Evolutionary conservation across 2,329 filamentous ascomycete genomes (phyloP).

Genomic region (Penicillium nordicum): DNA sequence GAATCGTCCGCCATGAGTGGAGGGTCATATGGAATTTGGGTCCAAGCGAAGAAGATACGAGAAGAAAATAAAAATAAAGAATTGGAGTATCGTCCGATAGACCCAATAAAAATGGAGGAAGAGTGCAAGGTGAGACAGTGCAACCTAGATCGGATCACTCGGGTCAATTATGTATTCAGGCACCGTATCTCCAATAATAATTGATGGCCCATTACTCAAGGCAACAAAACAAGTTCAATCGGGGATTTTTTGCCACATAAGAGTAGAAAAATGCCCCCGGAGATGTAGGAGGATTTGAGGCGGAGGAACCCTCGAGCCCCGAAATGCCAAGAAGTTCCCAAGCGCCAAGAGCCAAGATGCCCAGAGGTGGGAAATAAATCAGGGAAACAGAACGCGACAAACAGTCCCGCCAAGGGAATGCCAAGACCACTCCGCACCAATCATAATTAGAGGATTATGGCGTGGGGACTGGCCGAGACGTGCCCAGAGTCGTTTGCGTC

Average conservation of each 20-base stretch:
- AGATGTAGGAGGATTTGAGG: conserved; percentile 20
- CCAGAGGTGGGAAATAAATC: background rate
- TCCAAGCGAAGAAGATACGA: conserved; percentile 10
- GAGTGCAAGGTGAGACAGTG: background rate
- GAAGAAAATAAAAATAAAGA: conserved; percentile 7
- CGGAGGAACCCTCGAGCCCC: conserved; percentile 16
- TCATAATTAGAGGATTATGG: conserved; percentile 4
- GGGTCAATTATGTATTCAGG: conserved; percentile 5
- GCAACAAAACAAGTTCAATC: background rate
- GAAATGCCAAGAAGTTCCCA: conserved; percentile 18
- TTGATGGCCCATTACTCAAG: background rate
- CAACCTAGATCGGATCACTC: conserved; percentile 9
- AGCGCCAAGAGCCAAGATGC: conserved; percentile 19
- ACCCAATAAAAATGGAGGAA: background rate
- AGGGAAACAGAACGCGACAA: background rate
- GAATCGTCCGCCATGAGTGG: conserved; percentile 23
- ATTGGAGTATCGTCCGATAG: conserved; percentile 10
- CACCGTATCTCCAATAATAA: background rate
- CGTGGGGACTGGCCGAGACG: conserved; percentile 9
- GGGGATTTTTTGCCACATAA: background rate
- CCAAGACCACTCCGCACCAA: conserved; percentile 13
- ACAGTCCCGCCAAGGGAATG: background rate
- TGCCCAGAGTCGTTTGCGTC: conserved; percentile 26
- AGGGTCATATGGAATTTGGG: conserved; percentile 8
- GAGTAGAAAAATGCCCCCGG: conserved; percentile 4